phyloP scores from a whole-genome alignment of 2,329 filamentous ascomycete genomes.

The Cryphonectria nitschkei region DNA sequence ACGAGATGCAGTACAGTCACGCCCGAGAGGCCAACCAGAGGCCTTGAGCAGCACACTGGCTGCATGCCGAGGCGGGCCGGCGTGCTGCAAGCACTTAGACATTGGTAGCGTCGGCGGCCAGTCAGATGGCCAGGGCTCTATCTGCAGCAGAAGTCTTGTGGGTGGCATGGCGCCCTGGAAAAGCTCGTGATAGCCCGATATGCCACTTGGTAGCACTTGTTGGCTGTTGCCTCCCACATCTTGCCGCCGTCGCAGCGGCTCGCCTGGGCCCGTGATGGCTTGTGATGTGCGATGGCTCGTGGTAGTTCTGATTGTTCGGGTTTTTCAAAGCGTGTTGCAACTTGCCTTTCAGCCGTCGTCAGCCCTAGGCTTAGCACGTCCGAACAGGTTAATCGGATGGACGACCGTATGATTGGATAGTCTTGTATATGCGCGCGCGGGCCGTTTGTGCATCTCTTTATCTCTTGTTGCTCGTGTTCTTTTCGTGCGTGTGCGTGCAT shows the following conservation, averaged over 20 bases:
- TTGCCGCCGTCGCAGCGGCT: conserved; percentile 25
- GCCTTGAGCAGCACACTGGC: conserved; percentile 16
- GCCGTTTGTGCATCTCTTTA: neutral
- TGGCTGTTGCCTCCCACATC: conserved; percentile 3
- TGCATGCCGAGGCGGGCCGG: conserved; percentile 14
- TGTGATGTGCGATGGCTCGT: neutral
- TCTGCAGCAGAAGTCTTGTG: neutral
- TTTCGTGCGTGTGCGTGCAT: neutral
- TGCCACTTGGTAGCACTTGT: neutral
- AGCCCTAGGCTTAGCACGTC: conserved; percentile 6
- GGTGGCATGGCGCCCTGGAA: neutral
- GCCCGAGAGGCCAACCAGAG: conserved; percentile 23
- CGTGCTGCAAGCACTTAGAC: conserved; percentile 21
- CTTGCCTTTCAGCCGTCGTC: neutral
- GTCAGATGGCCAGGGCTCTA: conserved; percentile 12
- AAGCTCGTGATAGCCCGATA: neutral
- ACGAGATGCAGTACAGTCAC: conserved; percentile 11
- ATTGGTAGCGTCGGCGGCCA: conserved; percentile 10
- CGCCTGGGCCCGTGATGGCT: conserved; percentile 4
- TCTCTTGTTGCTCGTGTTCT: neutral
- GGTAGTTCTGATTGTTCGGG: conserved; percentile 1
- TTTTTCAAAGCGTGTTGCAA: conserved; percentile 4
- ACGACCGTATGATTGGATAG: neutral
- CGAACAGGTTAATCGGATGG: conserved; percentile 17
- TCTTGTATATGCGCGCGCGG: neutral